Evolutionary conservation across 768 basidiomycete genomes (phyloP), one percentile per base, ranked within the genome.

Genomic region (Mycena rebaudengoi): DNA sequence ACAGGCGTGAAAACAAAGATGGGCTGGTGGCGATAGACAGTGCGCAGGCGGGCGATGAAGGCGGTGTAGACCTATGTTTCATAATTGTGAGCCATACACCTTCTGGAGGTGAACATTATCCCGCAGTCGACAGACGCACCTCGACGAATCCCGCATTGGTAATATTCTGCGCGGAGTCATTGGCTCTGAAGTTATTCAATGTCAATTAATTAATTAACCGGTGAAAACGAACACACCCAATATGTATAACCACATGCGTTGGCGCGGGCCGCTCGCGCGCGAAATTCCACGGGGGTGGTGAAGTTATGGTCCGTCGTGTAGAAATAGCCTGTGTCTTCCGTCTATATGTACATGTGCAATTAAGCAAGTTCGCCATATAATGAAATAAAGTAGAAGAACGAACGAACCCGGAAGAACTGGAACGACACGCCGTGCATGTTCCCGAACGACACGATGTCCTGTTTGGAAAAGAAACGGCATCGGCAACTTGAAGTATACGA

Each of bases 251-350:
- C 55, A 87, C 70, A 61, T 87, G 85, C 2, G 85, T 86, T 6
- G 85, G 73, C 0, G 75, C 61, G 10, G 85, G 84, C 4, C 71
- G 66, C 63, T 89, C 86, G 4, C 78, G 75, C 4, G 70, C 61
- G 67, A 89, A 87, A 65, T 87, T 69, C 86, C 86, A 88, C 4
- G 84, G 82, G n/a, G 1, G 86, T 88, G 4, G 85, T 88, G 72
- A 77, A 87, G 70, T 88, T 87, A 73, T 88, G 86, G 67, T 86
- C 83, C 16, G 77, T 74, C 0, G 82, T 84, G 69, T 83, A 83
- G 68, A 78, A 84, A 65, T 78, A 88, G 0, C 85, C 85, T 2
- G 82, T 85, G 65, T 88, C 85, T 70, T 88, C 86, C 1, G 85
- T 87, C 85, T 86, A n/a, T n/a, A n/a, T n/a, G n/a, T n/a, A n/a